Evolutionary conservation across 768 basidiomycete species (phyloP).

Genomic region (Russula sp.): DNA sequence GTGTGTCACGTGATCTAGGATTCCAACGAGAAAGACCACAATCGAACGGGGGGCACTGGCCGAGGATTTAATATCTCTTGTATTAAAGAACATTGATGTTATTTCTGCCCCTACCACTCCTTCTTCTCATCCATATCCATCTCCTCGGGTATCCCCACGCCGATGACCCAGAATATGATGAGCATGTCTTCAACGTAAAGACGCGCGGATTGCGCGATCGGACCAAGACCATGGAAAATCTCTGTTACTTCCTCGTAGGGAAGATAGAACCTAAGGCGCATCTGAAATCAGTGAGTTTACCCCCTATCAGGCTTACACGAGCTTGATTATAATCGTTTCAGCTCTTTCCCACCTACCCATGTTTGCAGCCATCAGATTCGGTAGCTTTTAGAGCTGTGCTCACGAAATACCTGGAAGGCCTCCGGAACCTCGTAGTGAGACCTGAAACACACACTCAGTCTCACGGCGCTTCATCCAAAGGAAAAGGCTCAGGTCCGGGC

Average conservation of each 20-base stretch:
- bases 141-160: slow-evolving; percentile 50
- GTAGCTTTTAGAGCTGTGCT: slow-evolving; percentile 51
- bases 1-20: neutral
- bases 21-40: neutral
- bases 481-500: slow-evolving; percentile 20
- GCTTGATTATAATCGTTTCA: slow-evolving; percentile 30
- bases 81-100: slow-evolving; percentile 9
- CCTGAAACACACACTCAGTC: slow-evolving; percentile 31
- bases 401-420: slow-evolving; percentile 48
- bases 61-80: slow-evolving; percentile 4
- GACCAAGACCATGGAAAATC: slow-evolving; percentile 50
- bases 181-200: slow-evolving; percentile 46
- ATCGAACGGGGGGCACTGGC: neutral
- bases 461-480: slow-evolving; percentile 28
- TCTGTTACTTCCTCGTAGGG: slow-evolving; percentile 49
- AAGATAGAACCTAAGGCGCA: slow-evolving; percentile 41
- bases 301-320: slow-evolving; percentile 20
- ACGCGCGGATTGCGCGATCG: slow-evolving; percentile 50
- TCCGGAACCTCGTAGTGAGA: slow-evolving; percentile 44
- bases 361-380: slow-evolving; percentile 50
- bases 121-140: slow-evolving; percentile 53
- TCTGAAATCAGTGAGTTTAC: slow-evolving; percentile 33
- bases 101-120: slow-evolving; percentile 42
- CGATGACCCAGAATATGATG: slow-evolving; percentile 50
- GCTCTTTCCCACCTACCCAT: slow-evolving; percentile 53